Base-by-base conservation (phyloP, 768 basidiomycete species). In the Paxillus rubicundulus region DNA sequence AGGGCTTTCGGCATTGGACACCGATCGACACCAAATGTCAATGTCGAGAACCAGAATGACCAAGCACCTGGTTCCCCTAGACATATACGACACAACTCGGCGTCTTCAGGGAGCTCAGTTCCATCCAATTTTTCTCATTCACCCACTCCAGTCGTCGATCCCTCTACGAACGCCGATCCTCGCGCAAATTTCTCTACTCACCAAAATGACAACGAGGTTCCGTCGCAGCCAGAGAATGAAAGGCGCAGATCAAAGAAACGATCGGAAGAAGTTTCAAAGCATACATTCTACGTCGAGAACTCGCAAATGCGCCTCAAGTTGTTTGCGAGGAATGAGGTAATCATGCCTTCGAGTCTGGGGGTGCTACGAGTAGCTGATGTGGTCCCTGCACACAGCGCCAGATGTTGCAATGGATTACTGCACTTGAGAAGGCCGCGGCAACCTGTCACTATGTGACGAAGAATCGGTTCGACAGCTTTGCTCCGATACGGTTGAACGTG, bases 361-460 rank as follows among this genome's bases (percentile, higher is more conserved):
- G 24, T 30, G 34, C 39, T 10, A n/a, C n/a, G n/a, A n/a, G n/a
- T n/a, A 21, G 46, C 45, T 63, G 43, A 66, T 34, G 2, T 38
- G 2, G 28, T 27, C 4, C 10, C 21, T 34, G 16, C 13, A 40
- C 3, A n/a, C 57, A 91, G 89, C 82, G 96, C 17, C 93, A 97
- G 77, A 97, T 98, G 92, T 74, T 92, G 50, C 96, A 99, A 67
- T 98, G 93, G 82, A 93, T 98, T 45, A 89, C 93, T 7, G 89
- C 90, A 0, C 73, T 99, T 52, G 89, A 98, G 65, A 84, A 84
- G 53, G 85, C 86, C 24, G 85, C 90, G 1, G 77, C 80, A 16
- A 77, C 81, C 24, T 90, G 86, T n/a, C 82, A 85, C 52, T 98
- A 89, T 73, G 81, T 82, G 5, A 80, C 85, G 14, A 76, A 75